These are phyloP conservation scores for Agaricus subrufescens DNA, from an alignment of 768 basidiomycete genomes.

Conservation along the genomic window DNA sequence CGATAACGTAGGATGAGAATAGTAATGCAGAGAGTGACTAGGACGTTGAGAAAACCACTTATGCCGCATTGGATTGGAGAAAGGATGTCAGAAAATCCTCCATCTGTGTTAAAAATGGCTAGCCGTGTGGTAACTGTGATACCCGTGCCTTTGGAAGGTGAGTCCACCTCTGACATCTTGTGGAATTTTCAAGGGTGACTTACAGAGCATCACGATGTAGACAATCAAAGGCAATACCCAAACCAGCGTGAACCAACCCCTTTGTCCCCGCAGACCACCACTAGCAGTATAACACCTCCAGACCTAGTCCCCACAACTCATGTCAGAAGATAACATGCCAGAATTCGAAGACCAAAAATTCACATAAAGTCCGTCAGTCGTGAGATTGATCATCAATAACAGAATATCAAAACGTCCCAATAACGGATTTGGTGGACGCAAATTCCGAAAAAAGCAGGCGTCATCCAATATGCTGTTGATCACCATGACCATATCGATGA, in stretches of 20 bases:
- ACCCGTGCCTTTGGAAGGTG: background rate
- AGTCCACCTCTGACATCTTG: background rate
- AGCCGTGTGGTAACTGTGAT: background rate
- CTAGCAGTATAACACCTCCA: constrained; percentile 1
- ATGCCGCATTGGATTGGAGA: background rate
- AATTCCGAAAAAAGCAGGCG: background rate
- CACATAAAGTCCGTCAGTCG: constrained; percentile 2
- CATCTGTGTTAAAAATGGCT: background rate
- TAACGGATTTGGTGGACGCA: background rate
- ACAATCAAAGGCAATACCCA: background rate
- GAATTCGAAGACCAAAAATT: background rate
- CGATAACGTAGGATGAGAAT: constrained; percentile 9
- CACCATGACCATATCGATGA: background rate
- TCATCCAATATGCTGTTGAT: background rate
- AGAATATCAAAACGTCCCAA: background rate
- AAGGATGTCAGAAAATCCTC: background rate
- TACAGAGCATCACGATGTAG: background rate
- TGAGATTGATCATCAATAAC: background rate
- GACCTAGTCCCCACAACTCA: background rate
- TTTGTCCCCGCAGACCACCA: background rate
- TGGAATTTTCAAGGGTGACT: background rate
- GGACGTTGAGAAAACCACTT: constrained; percentile 8
- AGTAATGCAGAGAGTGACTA: constrained; percentile 10
- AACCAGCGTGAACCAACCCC: background rate
- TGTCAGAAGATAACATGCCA: background rate